Base-by-base conservation (phyloP, 257 asterid species). In the Catharanthus roseus region DNA sequence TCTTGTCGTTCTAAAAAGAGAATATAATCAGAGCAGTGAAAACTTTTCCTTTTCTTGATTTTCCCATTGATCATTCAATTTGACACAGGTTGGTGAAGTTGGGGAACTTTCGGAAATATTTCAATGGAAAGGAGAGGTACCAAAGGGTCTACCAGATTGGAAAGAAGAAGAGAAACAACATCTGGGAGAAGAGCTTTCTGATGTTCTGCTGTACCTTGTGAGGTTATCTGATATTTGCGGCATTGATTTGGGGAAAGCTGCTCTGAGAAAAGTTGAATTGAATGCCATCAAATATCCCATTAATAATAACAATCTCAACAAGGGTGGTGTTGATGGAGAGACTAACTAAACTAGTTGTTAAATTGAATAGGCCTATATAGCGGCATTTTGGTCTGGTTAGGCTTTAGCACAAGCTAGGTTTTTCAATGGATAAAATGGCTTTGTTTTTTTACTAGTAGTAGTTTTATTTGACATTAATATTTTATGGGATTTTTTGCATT, bases 61-160 rank as follows among this genome's bases (percentile, higher is more conserved):
- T 38, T 38, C 8, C 42, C 42, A 3, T 41, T 65, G 68, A 8
- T 0, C 8, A 19, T 19, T 38, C 34, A 62, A 68, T 51, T 68
- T 10, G 9, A 68, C 15, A 45, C 70, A 81, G 85, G 85, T 81
- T 9, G 82, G 85, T 23, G 85, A 81, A 72, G 74, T 81, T 33
- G 85, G 85, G 29, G 85, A 81, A 61, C 74, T 81, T 8, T 81
- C 85, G 1, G 85, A 81, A 70, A 81, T 81, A 62, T 81, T 81
- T 33, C 85, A 81, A 4, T 81, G 85, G 85, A 81, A 77, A 72
- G 85, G 85, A 51, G 85, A 81, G 72, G 85, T 81, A 0, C 80
- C 80, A 69, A 81, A 81, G 53, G 85, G 85, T 1, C 74, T 81
- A 0, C 82, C 85, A 3, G 80, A 75, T 34, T 81, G 85, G 85